Base-by-base conservation (phyloP, 2,329 filamentous ascomycete species). In the Aspergillus quadrilineatus region DNA sequence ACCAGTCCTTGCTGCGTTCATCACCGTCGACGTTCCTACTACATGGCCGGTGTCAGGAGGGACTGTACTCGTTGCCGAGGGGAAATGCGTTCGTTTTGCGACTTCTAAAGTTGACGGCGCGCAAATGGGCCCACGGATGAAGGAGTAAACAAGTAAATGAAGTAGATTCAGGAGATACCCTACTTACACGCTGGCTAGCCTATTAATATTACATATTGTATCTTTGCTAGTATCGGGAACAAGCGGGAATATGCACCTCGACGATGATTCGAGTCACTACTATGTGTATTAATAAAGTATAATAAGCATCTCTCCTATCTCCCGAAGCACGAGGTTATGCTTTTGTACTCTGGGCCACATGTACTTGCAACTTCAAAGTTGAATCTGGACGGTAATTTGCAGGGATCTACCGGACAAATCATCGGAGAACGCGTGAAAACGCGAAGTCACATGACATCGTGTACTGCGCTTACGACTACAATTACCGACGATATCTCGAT, bases 81-180 rank as follows among this genome's bases (percentile, higher is more conserved):
- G 57, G 36, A 63, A 63, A 48, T 4, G 57, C 59, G 36, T 55
- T 52, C 4, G 28, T 58, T 50, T 57, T 63, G 7, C 57, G 59
- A 4, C 60, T 41, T 22, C 30, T 48, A 8, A 63, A 53, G 12
- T 53, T 60, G 7, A 60, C 55, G 41, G 59, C 55, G 3, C 60
- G 59, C 7, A 61, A 52, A n/a, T 52, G 46, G 2, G 60, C 22
- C 22, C 22, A 22, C 22, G 22, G 22, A 22, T 22, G 60, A 2
- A 63, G 44, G n/a, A 61, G 22, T 22, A 22, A 17, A 22, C 22
- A 22, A 22, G 22, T 22, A 22, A 22, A 4, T 22, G 22, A 22
- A 22, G 22, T 22, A 22, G 22, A 22, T 4, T 22, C 22, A 22
- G 3, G 2, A 22, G 22, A 22, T 22, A 22, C 22, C 22, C 1